Evolutionary conservation across 306 rosid genomes (phyloP).

Genomic region (Lupinus albus): DNA sequence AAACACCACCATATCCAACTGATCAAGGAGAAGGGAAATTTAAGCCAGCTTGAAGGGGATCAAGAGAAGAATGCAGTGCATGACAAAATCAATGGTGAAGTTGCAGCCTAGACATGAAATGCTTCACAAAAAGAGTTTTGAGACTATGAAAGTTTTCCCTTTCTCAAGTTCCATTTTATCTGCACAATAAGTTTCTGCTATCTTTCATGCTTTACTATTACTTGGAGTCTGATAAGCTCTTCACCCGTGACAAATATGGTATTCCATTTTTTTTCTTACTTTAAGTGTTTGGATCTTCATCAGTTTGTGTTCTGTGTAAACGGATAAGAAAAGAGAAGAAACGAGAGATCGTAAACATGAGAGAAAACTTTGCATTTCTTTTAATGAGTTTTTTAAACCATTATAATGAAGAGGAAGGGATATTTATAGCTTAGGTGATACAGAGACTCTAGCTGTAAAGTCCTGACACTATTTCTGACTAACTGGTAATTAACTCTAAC

Average conservation of each 20-base stretch:
- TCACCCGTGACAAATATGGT: conserved; percentile 33
- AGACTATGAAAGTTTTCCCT: not conserved
- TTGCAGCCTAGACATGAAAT: conserved; percentile 57
- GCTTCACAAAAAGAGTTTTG: conserved; percentile 24
- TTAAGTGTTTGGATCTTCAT: conserved; percentile 42
- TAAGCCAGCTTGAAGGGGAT: conserved; percentile 97
- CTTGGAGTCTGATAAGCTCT: conserved; percentile 34
- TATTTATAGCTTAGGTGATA: no score
- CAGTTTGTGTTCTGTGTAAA: conserved; percentile 17
- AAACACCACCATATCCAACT: conserved; percentile 93
- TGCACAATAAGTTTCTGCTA: conserved; percentile 44
- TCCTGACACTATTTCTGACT: no score
- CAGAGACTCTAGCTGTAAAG: no score
- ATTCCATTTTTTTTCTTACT: conserved; percentile 41
- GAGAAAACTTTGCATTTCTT: no score
- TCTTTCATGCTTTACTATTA: conserved; percentile 38
- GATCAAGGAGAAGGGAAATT: conserved; percentile 91
- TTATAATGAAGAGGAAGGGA: no score
- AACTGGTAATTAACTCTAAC: no score
- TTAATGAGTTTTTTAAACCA: no score
- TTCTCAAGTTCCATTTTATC: conserved; percentile 30
- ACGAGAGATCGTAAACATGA: no score
- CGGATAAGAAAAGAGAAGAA: not conserved
- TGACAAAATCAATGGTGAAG: conserved; percentile 52
- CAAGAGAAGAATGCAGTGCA: conserved; percentile 48